phyloP scores from a whole-genome alignment of 768 basidiomycete species.

The Boletus speciosus region DNA sequence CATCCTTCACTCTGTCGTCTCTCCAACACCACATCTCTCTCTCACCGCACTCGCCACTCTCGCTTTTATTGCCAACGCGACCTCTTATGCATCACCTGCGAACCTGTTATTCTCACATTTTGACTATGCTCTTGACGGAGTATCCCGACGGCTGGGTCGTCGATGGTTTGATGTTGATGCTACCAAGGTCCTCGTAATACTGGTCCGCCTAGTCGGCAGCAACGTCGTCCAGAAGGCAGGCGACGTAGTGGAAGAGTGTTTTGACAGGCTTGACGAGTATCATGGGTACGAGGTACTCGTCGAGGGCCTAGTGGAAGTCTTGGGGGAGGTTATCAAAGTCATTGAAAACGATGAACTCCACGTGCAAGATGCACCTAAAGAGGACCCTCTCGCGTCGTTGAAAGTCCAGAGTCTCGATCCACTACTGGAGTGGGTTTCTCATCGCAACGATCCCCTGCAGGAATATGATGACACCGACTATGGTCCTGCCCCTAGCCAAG shows the following conservation, averaged over 20 bases:
- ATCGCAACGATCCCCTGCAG: constrained; percentile 35
- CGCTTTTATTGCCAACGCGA: constrained; percentile 61
- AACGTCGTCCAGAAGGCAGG: constrained; percentile 86
- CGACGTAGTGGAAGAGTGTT: constrained; percentile 96
- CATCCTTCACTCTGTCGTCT: constrained; percentile 80
- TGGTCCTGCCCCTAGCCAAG: constrained; percentile 54
- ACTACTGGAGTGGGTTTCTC: constrained; percentile 65
- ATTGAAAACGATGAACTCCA: constrained; percentile 55
- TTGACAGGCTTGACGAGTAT: constrained; percentile 92
- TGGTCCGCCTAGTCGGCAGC: constrained; percentile 82
- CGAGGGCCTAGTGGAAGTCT: constrained; percentile 82
- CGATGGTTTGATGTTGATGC: constrained; percentile 85
- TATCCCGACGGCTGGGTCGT: constrained; percentile 77
- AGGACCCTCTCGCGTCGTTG: constrained; percentile 15
- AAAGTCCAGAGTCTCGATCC: constrained; percentile 40
- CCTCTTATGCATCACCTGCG: constrained; percentile 84
- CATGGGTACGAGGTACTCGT: constrained; percentile 89
- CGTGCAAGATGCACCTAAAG: constrained; percentile 19
- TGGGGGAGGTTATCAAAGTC: constrained; percentile 80
- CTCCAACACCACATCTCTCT: constrained; percentile 62
- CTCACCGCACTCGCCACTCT: constrained; percentile 76
- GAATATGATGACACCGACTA: constrained; percentile 48
- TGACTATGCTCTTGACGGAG: constrained; percentile 91
- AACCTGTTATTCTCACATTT: constrained; percentile 92
- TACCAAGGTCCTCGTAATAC: constrained; percentile 79